A percentile compares a stretch with the other conserved stretches of the same genome.
Evolutionary conservation across 208 protist genomes (phyloP).

Genomic region (Crithidia bombi): DNA sequence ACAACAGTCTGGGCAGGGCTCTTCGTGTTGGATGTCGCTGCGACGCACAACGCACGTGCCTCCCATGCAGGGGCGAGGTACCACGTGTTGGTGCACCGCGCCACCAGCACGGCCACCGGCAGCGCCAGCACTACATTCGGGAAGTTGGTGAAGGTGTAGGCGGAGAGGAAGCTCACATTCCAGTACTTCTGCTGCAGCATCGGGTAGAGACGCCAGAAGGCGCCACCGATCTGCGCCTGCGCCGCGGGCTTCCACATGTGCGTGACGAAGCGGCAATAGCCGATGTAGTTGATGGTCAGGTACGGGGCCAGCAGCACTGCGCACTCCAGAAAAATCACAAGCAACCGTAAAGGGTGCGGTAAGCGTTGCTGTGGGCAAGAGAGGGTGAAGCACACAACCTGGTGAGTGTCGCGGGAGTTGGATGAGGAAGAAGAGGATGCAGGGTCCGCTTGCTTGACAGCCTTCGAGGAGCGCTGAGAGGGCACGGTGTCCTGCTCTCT

Average conservation of each 20-base stretch:
- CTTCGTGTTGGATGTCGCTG: neutral
- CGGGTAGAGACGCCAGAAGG: constrained; percentile 71
- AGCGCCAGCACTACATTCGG: constrained; percentile 74
- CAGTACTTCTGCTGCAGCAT: constrained; percentile 81
- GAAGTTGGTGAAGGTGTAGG: constrained; percentile 62
- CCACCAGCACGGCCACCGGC: constrained; percentile 48
- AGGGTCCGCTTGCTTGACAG: neutral
- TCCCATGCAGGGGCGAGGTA: constrained; percentile 31
- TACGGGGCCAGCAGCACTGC: constrained; percentile 53
- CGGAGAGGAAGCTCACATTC: constrained; percentile 65
- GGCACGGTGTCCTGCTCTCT: neutral
- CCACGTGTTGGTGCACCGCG: constrained; percentile 28
- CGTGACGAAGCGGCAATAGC: constrained; percentile 54
- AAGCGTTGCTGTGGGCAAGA: constrained; percentile 28
- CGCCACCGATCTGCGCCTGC: constrained; percentile 21
- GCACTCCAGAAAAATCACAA: constrained; percentile 47
- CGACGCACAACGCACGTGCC: neutral
- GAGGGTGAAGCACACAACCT: constrained; percentile 11
- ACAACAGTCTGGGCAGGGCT: too few species aligned
- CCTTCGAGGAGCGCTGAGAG: neutral
- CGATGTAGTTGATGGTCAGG: constrained; percentile 59
- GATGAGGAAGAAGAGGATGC: neutral
- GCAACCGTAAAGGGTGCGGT: constrained; percentile 46
- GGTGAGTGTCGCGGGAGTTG: neutral
- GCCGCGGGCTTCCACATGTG: constrained; percentile 31